Conservation (phyloP, 2,329 filamentous ascomycete genomes). For the Penicillium sp. region DNA sequence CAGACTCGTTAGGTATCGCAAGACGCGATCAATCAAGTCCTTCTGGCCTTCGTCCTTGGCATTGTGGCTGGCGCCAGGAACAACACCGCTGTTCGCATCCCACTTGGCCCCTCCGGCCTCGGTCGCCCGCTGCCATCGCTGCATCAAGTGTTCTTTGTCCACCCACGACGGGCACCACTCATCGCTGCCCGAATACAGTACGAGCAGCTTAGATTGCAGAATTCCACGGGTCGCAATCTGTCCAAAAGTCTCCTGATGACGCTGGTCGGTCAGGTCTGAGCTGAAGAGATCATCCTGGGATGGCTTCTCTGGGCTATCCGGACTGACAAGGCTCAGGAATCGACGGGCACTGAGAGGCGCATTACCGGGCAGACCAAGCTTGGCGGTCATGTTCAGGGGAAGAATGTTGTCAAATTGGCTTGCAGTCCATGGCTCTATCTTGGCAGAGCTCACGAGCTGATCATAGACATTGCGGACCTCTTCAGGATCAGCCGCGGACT, state of each 20-base stretch:
- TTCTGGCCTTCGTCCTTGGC: slow-evolving; percentile 48
- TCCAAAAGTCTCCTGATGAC: slow-evolving; percentile 62
- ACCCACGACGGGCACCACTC: slow-evolving; percentile 44
- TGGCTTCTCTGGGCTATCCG: slow-evolving; percentile 50
- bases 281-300: slow-evolving; percentile 86
- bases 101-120: slow-evolving; percentile 41
- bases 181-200: slow-evolving; percentile 46
- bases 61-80: slow-evolving; percentile 49
- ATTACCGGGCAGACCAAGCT: slow-evolving; percentile 29
- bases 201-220: slow-evolving; percentile 39
- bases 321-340: slow-evolving; percentile 55
- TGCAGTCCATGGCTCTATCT: slow-evolving; percentile 22
- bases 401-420: slow-evolving; percentile 29
- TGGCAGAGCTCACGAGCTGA: slow-evolving; percentile 34
- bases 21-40: slow-evolving; percentile 35
- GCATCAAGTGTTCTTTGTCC: slow-evolving; percentile 43
- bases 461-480: slow-evolving; percentile 28
- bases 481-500: slow-evolving; percentile 11
- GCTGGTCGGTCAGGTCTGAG: slow-evolving; percentile 62
- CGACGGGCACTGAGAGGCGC: slow-evolving; percentile 54
- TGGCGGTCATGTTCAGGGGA: slow-evolving; percentile 32
- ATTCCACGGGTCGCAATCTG: slow-evolving; percentile 37
- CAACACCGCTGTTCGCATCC: slow-evolving; percentile 48
- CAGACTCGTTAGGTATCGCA: slow-evolving; percentile 32
- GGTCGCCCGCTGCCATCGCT: slow-evolving; percentile 42